These are phyloP conservation scores for Bryopsis sp. DNA, from an alignment of 139 green algal genomes.

Conservation along the genomic window DNA sequence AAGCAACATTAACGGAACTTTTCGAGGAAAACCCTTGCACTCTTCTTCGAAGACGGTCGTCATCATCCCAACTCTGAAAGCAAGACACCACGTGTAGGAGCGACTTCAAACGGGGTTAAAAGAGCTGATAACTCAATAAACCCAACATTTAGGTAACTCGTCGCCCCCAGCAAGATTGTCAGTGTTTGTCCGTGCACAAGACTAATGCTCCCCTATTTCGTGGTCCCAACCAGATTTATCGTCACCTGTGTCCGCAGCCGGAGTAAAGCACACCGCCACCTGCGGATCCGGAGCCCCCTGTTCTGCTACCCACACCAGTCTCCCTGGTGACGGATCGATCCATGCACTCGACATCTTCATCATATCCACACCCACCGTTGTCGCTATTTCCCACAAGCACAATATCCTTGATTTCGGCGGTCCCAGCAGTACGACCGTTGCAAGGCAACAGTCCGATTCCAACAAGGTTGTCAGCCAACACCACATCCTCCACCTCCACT, in stretches of 20 bases:
- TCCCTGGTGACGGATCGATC: neutral
- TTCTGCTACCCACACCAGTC: neutral
- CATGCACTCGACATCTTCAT: neutral
- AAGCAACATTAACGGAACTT: conserved; percentile 9
- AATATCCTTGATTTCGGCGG: conserved; percentile 1
- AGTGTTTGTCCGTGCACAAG: no score
- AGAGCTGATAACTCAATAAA: no score
- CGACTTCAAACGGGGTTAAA: no score
- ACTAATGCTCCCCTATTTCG: no score
- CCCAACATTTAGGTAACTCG: no score
- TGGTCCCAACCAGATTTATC: no score
- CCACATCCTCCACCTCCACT: conserved; percentile 10
- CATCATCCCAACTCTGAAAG: conserved; percentile 18
- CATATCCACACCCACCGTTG: conserved; percentile 22
- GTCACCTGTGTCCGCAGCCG: conserved; percentile 5
- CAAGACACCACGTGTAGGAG: no score
- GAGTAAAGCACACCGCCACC: neutral
- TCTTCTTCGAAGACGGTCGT: neutral
- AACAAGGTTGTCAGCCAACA: conserved; percentile 21
- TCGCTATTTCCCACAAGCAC: conserved; percentile 18
- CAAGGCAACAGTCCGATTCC: conserved; percentile 11
- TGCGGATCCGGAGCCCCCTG: neutral
- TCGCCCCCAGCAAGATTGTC: no score
- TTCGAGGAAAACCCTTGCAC: conserved; percentile 14
- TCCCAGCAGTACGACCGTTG: neutral